Base-by-base conservation (phyloP, 495 filamentous ascomycete species). In the Acidomyces sp. region DNA sequence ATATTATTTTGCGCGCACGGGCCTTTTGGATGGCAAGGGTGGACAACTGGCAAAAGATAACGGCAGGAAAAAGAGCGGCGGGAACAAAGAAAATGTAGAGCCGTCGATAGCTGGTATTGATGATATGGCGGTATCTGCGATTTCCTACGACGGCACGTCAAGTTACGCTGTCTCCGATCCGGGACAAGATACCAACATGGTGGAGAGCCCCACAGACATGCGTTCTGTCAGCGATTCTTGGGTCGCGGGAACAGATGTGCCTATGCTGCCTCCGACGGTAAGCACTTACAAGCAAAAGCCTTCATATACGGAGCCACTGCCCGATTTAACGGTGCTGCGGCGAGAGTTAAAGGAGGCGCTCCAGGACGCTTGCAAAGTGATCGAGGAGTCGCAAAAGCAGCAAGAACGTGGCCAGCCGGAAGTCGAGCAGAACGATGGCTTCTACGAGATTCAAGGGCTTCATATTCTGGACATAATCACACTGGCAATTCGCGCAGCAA, bases 1-100 rank as follows among this genome's bases (percentile, higher is more conserved):
- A 54, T 94, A 97, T 59, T 97, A 96, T 58, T 97, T 97, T 58
- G 88, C 90, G 26, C 71, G 92, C 36, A 97, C 90, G 3, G 90
- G 90, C 2, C 59, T 97, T 37, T 59, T 97, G 34, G 90, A 97
- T 53, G 86, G 88, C 25, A 95, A 94, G 57, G 87, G 86, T 13
- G 90, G 78, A 34, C 82, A 86, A 43, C 62, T 87, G 38, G 75
- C 78, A 6, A 80, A 82, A 51, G 66, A 72, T 40, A 79, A 79
- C 50, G 70, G 67, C 43, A 74, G 69, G 49, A 63, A 33, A 63
- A 57, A 45, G 41, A 37, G 39, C 34, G 30, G 20, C 20, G 38
- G 12, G 16, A 40, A 43, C 20, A 49, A 45, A 35, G 51, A 50
- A 39, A 46, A 49, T 29, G 19, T 46, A 10, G 48, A 51, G 26